A percentile compares a stretch with the other conserved stretches of the same genome.
phyloP scores from a whole-genome alignment of 352 stramenopile species.

The Lagenidium giganteum region DNA sequence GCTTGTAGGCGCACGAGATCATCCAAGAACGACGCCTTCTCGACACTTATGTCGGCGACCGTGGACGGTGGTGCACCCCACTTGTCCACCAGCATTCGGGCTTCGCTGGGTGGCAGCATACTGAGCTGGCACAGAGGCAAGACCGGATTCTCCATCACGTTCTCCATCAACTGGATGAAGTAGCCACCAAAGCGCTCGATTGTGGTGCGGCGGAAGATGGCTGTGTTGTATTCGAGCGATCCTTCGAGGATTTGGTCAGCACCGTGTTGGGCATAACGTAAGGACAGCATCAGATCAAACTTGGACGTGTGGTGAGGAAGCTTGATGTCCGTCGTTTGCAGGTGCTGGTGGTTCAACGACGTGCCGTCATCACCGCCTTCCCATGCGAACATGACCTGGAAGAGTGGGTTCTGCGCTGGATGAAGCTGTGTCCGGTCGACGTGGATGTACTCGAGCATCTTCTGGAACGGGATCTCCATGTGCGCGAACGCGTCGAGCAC shows the following conservation, averaged over 20 bases:
- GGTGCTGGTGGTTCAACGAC: not conserved
- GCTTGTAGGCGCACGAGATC: constrained; percentile 32
- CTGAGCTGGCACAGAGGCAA: constrained; percentile 16
- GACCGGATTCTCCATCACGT: constrained; percentile 17
- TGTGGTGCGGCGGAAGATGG: constrained; percentile 23
- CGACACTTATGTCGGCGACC: no score
- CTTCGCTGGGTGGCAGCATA: constrained; percentile 29
- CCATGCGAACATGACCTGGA: constrained; percentile 59
- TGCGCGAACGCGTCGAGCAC: constrained; percentile 38
- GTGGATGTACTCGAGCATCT: constrained; percentile 37
- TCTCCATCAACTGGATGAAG: constrained; percentile 28
- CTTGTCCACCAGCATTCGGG: constrained; percentile 16
- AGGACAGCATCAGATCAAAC: constrained; percentile 65
- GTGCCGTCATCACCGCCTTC: constrained; percentile 18
- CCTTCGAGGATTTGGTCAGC: constrained; percentile 28
- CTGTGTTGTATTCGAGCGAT: constrained; percentile 34
- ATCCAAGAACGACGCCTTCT: constrained; percentile 20
- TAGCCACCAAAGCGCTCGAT: constrained; percentile 36
- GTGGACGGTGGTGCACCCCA: constrained; percentile 21
- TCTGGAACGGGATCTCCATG: constrained; percentile 48
- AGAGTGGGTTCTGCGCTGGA: constrained; percentile 24
- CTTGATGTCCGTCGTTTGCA: constrained; percentile 13
- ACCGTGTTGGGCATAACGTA: constrained; percentile 15
- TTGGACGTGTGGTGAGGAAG: constrained; percentile 33
- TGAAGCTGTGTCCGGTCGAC: constrained; percentile 8